Evolutionary conservation across 768 basidiomycete genomes (phyloP), one percentile per base, ranked within the genome.

Genomic region (Austroboletus eburneus): DNA sequence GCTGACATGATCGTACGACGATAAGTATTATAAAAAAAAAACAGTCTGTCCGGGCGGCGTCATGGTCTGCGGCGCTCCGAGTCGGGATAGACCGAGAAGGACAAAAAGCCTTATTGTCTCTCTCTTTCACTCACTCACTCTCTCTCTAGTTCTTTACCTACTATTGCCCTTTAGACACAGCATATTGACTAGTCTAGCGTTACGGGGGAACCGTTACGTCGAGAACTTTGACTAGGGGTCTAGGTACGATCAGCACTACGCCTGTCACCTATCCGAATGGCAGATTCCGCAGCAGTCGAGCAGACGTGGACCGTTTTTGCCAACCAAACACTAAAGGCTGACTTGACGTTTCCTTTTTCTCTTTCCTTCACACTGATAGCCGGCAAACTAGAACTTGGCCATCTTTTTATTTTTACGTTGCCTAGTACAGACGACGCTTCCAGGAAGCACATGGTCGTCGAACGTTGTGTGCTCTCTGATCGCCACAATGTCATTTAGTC

Each of bases 271-370:
- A n/a, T 9, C 4, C 30, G 3, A 13, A 20, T 17, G 13, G 33
- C 22, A 9, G 14, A 32, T 25, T 13, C 30, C 10, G 5, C 18
- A 40, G 47, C 48, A 50, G 25, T 36, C 32, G 1, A 16, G 10
- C 38, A 38, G 48, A 50, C 40, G 3, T 39, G 20, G 38, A 45
- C 55, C 30, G 18, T 48, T 57, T 43, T 23, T 41, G 39, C 30
- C 25, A 36, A 4, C 16, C 25, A 20, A 35, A 10, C 25, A 39
- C 22, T 17, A 50, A 46, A 32, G 35, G 30, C 13, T 21, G 35
- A 50, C 24, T 38, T 55, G 24, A 46, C 3, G 9, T 44, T 56
- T 22, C 54, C 54, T 37, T 51, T 55, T 55, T 14, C 30, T 14
- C 12, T 13, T 13, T 32, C 14, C 30, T 32, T 13, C 30, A 32